phyloP scores from a whole-genome alignment of 345 rosid genomes.

The Sisymbrium altissimum region DNA sequence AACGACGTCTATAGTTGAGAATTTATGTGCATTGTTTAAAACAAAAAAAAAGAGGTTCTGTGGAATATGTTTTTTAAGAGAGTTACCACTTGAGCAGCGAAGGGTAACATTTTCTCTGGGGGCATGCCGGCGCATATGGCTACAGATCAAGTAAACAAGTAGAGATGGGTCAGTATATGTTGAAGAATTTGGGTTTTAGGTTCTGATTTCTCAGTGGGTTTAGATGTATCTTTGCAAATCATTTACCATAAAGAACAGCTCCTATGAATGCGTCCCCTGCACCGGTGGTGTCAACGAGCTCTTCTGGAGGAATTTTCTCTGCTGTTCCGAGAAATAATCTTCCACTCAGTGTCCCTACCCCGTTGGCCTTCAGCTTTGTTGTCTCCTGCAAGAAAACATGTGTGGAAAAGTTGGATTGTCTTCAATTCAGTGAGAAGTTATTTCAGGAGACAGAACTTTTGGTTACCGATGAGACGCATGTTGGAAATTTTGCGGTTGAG shows the following conservation, averaged over 20 bases:
- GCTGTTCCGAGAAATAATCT: slow-evolving; percentile 69
- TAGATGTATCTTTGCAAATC: not conserved
- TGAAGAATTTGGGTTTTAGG: not conserved
- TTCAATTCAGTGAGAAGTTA: not conserved
- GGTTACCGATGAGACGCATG: slow-evolving; percentile 61
- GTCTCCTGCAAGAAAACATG: slow-evolving; percentile 36
- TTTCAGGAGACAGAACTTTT: not conserved
- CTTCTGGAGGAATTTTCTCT: slow-evolving; percentile 68
- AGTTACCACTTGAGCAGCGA: slow-evolving; percentile 85
- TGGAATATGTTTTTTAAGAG: slow-evolving; percentile 2
- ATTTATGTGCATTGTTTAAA: not conserved
- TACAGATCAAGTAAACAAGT: slow-evolving; percentile 25
- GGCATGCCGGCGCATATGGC: slow-evolving; percentile 66
- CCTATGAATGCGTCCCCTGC: slow-evolving; percentile 94
- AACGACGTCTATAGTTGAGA: not conserved
- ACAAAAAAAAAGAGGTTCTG: not conserved
- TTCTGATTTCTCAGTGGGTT: not conserved
- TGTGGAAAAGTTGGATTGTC: not conserved
- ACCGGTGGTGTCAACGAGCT: slow-evolving; percentile 89
- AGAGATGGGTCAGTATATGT: not conserved
- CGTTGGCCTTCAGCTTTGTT: slow-evolving; percentile 50
- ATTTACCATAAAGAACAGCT: slow-evolving; percentile 66
- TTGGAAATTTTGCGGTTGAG: slow-evolving; percentile 43
- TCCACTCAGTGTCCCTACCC: slow-evolving; percentile 59
- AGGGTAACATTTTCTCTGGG: slow-evolving; percentile 72